A percentile compares a stretch with the other conserved stretches of the same genome.
Evolutionary conservation across 768 basidiomycete genomes (phyloP).

Genomic region (Botryobasidium botryosum): DNA sequence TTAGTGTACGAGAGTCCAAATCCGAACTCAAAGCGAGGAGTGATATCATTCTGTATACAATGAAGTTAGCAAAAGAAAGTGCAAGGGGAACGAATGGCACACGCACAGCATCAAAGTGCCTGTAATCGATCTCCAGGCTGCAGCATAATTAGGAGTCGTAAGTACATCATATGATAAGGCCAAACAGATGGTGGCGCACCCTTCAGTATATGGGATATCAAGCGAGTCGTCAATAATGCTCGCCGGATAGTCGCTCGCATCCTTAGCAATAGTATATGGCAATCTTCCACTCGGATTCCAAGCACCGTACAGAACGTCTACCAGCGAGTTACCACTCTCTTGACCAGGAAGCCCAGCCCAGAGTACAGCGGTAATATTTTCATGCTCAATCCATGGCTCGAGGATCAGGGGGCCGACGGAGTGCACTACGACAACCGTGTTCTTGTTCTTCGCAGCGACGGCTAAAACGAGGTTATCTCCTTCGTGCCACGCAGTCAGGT

Average conservation of each 20-base stretch:
- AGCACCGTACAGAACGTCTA: constrained; percentile 25
- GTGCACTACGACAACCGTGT: constrained; percentile 24
- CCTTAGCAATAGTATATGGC: constrained; percentile 27
- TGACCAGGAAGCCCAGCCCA: constrained; percentile 3
- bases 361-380: constrained; percentile 7
- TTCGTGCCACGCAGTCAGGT: constrained; percentile 21
- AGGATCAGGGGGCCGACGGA: constrained; percentile 10
- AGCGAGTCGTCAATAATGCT: constrained; percentile 11
- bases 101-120: constrained; percentile 18
- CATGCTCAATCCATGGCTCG: constrained; percentile 10
- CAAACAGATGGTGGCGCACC: neutral
- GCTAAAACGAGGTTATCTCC: constrained; percentile 20
- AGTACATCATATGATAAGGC: neutral
- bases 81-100: too few species aligned
- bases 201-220: constrained; percentile 9
- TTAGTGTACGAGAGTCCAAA: constrained; percentile 61
- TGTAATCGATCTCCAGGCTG: constrained; percentile 17
- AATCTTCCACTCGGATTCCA: constrained; percentile 25
- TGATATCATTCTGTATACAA: constrained; percentile 33
- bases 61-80: too few species aligned
- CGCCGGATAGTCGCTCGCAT: constrained; percentile 21
- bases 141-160: constrained; percentile 14
- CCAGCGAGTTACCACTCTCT: constrained; percentile 14
- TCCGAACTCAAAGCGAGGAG: constrained; percentile 60
- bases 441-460: constrained; percentile 17